Evolutionary conservation across 192 early-diverging fungal genomes (phyloP), one percentile per base, ranked within the genome.

Genomic region (Lobosporangium transversale): DNA sequence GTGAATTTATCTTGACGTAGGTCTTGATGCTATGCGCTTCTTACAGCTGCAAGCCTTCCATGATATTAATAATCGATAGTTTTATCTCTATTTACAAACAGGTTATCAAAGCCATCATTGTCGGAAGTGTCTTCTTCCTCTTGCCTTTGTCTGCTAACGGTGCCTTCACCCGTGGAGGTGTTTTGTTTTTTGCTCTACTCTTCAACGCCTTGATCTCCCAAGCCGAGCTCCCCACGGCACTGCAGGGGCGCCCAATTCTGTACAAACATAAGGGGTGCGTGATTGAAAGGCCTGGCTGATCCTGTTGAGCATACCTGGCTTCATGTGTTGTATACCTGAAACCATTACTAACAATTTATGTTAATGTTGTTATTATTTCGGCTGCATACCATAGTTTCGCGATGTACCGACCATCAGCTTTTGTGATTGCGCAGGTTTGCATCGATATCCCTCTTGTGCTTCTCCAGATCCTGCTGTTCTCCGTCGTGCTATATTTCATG

Each of bases 111-210:
- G 89, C 89, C 49, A 55, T 92, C 36, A 88, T 92, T 63, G 87
- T 89, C 65, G 92, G 89, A 30, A 89, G 89, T 24, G 86, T 90
- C 31, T 93, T 89, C 80, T 87, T 87, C 32, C 58, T 79, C 24
- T 74, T 94, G 49, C 89, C 90, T 2, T 53, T 65, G 36, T 80
- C 70, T 30, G 78, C 82, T 31, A 62, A 60, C 21, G 94, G 92
- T 24, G 90, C 92, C 57, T 93, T 93, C 78, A 85, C 92, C 30
- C 88, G 94, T 49, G 92, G 94, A 51, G 90, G 92, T 69, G 87
- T 88, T 17, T 74, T 95, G 26, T 95, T 93, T 60, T 90, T 84
- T 78, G 81, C 80, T 63, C 69, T 82, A 64, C 54, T 84, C 15
- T 88, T 79, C 67, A 84, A 81, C 54, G 65, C 84, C 3, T 58